phyloP scores from a whole-genome alignment of 1,139 yeast genomes.

The Saccharomyces hybrid region DNA sequence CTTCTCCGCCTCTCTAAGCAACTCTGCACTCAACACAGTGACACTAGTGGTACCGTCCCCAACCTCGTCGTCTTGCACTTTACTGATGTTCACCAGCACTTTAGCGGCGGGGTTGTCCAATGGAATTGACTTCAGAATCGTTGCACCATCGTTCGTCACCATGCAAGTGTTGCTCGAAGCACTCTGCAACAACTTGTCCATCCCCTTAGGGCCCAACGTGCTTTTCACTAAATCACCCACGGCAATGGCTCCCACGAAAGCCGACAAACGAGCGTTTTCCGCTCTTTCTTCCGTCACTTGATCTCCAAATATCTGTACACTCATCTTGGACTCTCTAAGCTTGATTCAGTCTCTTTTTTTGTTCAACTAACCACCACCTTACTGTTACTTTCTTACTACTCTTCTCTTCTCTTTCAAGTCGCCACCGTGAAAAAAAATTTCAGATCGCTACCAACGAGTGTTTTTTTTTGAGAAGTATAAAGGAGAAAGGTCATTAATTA shows the following conservation, averaged over 20 bases:
- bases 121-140: slow-evolving; percentile 88
- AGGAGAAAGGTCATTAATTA: neutral
- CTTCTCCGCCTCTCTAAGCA: slow-evolving; percentile 90
- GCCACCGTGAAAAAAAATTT: neutral
- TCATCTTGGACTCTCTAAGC: slow-evolving; percentile 18
- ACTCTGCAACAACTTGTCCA: slow-evolving; percentile 91
- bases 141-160: slow-evolving; percentile 97
- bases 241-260: slow-evolving; percentile 97
- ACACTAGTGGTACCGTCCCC: slow-evolving; percentile 99
- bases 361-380: neutral
- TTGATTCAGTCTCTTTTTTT: neutral
- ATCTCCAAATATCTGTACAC: slow-evolving; percentile 89
- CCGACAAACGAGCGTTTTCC: slow-evolving; percentile 93
- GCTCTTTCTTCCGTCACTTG: slow-evolving; percentile 97
- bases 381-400: neutral
- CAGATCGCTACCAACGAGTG: neutral
- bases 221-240: slow-evolving; percentile 96
- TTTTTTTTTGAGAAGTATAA: neutral
- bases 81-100: slow-evolving; percentile 88
- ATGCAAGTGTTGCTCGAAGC: slow-evolving; percentile 70
- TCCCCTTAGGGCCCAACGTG: slow-evolving; percentile 96
- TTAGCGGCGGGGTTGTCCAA: slow-evolving; percentile 98
- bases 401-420: neutral
- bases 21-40: slow-evolving; percentile 85
- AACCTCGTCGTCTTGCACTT: slow-evolving; percentile 90